These are phyloP conservation scores for Flaveria brownii DNA, from an alignment of 129 eudicot genomes.

Conservation along the genomic window DNA sequence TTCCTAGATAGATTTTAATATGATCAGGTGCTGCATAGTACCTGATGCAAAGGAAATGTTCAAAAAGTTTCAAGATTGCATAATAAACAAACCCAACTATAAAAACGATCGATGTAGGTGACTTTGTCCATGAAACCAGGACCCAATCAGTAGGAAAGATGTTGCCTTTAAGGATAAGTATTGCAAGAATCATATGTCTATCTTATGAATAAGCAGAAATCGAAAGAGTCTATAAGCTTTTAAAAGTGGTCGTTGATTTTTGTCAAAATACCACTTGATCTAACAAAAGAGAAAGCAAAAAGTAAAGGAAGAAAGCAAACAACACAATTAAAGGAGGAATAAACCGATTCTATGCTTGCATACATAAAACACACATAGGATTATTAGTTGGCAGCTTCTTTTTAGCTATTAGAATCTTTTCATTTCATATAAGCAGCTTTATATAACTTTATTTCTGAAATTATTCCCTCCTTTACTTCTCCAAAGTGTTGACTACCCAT, in stretches of 20 bases:
- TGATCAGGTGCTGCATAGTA: constrained; percentile 22
- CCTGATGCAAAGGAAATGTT: constrained; percentile 22
- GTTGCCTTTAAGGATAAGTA: constrained; percentile 6
- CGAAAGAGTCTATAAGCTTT: constrained; percentile 23
- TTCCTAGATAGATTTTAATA: constrained; percentile 15
- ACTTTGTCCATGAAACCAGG: not conserved
- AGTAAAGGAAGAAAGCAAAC: constrained; percentile 28
- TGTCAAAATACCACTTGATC: constrained; percentile 41
- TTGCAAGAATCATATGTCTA: constrained; percentile 31
- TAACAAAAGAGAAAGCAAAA: constrained; percentile 35
- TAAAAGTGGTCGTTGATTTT: constrained; percentile 35
- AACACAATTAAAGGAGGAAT: constrained; percentile 29
- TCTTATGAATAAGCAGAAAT: constrained; percentile 23
- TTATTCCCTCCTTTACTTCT: constrained; percentile 38
- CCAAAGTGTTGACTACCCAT: constrained; percentile 31
- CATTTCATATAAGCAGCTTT: constrained; percentile 38
- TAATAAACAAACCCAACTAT: constrained; percentile 14
- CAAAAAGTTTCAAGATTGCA: constrained; percentile 18
- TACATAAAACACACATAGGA: constrained; percentile 26
- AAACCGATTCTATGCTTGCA: constrained; percentile 28
- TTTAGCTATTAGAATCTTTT: constrained; percentile 43
- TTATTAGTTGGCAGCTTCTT: constrained; percentile 31
- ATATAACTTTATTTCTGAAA: constrained; percentile 34
- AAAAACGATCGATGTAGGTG: constrained; percentile 13
- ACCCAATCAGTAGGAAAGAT: not conserved